These are phyloP conservation scores for Acacia pycnantha DNA, from an alignment of 331 rosid species.

Conservation along the genomic window DNA sequence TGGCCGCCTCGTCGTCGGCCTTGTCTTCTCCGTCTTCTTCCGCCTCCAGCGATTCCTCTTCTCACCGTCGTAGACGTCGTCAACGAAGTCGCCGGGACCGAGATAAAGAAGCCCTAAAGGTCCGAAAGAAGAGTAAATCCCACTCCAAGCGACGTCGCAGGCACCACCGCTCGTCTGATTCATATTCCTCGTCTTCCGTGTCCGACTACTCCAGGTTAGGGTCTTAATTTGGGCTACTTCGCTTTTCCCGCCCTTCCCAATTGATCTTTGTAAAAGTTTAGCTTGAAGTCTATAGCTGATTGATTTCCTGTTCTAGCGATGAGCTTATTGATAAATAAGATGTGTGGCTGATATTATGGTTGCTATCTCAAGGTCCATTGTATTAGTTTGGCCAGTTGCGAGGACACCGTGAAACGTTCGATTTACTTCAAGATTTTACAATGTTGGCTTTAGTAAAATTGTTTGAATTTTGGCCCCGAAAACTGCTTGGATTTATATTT, in stretches of 20 bases:
- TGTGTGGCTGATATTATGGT: too few species aligned
- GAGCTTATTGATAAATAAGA: neutral
- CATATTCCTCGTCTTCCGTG: constrained; percentile 46
- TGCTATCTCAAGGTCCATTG: neutral
- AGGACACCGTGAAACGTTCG: neutral
- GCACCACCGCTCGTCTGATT: constrained; percentile 66
- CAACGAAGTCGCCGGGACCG: constrained; percentile 61
- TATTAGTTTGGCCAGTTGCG: neutral
- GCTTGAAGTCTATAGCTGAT: neutral
- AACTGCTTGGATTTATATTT: neutral
- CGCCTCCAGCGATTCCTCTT: constrained; percentile 35
- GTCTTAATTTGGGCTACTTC: neutral
- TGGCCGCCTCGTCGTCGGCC: constrained; percentile 78
- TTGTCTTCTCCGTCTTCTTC: constrained; percentile 20
- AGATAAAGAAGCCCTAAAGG: constrained; percentile 63
- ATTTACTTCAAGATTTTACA: neutral
- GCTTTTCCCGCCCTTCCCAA: neutral
- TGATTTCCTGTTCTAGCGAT: neutral
- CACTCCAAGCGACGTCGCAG: constrained; percentile 76
- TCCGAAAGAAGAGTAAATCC: constrained; percentile 68
- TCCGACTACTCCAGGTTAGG: constrained; percentile 61
- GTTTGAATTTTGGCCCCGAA: neutral
- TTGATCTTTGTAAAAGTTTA: neutral
- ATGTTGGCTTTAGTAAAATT: neutral
- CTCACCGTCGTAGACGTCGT: constrained; percentile 57